Percentiles rank a stretch among this genome's conserved stretches.
phyloP scores from a whole-genome alignment of 164 flowering plant species.

The Liquidambar formosana region DNA sequence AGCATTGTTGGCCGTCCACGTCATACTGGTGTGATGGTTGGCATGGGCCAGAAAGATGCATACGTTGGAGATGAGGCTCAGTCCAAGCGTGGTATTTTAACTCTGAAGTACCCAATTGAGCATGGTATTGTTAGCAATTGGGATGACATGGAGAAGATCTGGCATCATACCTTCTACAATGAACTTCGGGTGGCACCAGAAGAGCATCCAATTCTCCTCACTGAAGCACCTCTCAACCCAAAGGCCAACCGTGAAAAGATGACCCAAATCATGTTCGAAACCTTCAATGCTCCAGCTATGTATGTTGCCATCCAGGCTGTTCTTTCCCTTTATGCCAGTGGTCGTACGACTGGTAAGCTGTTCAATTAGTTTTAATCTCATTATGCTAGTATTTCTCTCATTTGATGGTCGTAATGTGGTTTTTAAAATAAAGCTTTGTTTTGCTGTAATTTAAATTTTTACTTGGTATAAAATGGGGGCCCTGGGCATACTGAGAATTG shows the following conservation, averaged over 20 bases:
- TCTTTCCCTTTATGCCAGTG: slow-evolving; percentile 45
- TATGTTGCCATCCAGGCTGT: slow-evolving; percentile 34
- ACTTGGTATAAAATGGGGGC: no score
- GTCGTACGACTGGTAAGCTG: slow-evolving; percentile 39
- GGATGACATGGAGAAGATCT: slow-evolving; percentile 53
- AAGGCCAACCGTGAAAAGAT: slow-evolving; percentile 49
- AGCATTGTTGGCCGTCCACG: slow-evolving; percentile 47
- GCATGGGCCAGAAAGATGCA: slow-evolving; percentile 49
- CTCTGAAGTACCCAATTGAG: slow-evolving; percentile 56
- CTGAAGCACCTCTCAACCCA: slow-evolving; percentile 47
- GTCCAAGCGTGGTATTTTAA: slow-evolving; percentile 52
- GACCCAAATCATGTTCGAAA: slow-evolving; percentile 37
- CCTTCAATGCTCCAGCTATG: slow-evolving; percentile 35
- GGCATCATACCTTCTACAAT: slow-evolving; percentile 40
- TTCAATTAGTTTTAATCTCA: neutral
- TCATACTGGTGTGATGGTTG: slow-evolving; percentile 47
- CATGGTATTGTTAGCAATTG: slow-evolving; percentile 59
- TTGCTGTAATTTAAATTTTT: no score
- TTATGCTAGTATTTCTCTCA: neutral
- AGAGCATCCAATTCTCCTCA: slow-evolving; percentile 52
- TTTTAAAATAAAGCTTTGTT: no score
- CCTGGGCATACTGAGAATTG: no score
- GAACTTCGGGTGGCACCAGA: slow-evolving; percentile 58
- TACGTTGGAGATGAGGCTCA: slow-evolving; percentile 52
- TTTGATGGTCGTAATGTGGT: no score